Base-by-base conservation (phyloP, 495 filamentous ascomycete species). In the Tuber borchii region DNA sequence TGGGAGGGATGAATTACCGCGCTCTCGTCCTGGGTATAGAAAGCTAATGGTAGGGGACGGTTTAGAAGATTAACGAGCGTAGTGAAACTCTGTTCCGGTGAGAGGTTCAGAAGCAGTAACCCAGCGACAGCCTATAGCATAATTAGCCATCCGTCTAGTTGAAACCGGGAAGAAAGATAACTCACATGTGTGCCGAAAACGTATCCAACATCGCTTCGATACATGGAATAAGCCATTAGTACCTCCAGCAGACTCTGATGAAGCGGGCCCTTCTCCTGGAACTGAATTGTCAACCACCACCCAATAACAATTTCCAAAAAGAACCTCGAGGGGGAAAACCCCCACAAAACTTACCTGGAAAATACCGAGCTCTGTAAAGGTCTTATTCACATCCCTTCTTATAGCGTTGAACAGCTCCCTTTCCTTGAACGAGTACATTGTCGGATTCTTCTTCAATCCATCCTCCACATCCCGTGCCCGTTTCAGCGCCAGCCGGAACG, bases 181-280 rank as follows among this genome's bases (percentile, higher is more conserved):
- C 89, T 87, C 83, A 92, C 91, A 84, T 97, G 94, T 78, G 93
- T 93, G 74, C 95, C 94, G 74, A 90, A 88, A 72, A 94, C 88
- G 78, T 97, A 97, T 77, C 95, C 95, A 76, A 98, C 93, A 83
- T 99, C 95, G 77, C 90, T 91, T 76, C 95, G 89, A 84, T 99
- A 98, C 92, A 96, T 93, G 65, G 90, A 89, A 83, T 97, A 97
- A 9, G 95, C 95, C 77, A 91, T 88, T 71, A 97, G 86, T 5
- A 98, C 90, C 84, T 98, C 91, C 39, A 92, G 84, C 19, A 98
- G 86, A 45, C 88, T 89, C 48, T 89, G 86, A 77, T 95, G 89
- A n/a, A 97, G 84, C 2, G 94, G 93, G 1, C 88, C 92, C 19
- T 79, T 82, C 31, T 81, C 79, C 81, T 83, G 37, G 17, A 44